A percentile compares a stretch with the other conserved stretches of the same genome.
Evolutionary conservation across 2,329 filamentous ascomycete species (phyloP).

Genomic region (Nigrospora sphaerica): DNA sequence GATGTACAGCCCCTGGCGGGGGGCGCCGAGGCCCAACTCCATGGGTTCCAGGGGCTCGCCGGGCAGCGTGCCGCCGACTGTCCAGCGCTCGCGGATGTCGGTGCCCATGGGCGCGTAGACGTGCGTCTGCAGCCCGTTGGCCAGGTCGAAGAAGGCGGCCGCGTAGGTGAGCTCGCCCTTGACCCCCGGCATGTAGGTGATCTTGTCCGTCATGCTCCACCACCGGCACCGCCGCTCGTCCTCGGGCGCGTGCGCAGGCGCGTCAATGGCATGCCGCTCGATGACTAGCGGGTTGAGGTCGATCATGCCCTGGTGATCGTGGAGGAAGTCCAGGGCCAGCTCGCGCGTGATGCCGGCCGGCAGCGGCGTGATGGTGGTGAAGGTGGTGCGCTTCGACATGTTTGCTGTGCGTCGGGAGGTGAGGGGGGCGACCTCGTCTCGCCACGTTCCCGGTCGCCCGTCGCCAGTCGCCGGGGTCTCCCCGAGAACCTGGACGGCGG

Average conservation of each 20-base stretch:
- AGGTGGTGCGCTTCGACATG: conserved; percentile 65
- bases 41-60: conserved; percentile 60
- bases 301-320: conserved; percentile 77
- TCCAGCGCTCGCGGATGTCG: conserved; percentile 74
- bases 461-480: too few species aligned
- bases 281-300: conserved; percentile 79
- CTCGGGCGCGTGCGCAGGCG: conserved; percentile 55
- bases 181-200: conserved; percentile 65
- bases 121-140: conserved; percentile 71
- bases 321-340: conserved; percentile 67
- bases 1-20: conserved; percentile 65
- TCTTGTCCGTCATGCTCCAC: conserved; percentile 74
- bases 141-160: conserved; percentile 70
- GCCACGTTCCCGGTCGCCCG: too few species aligned
- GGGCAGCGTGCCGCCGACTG: conserved; percentile 61
- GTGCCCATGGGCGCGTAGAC: conserved; percentile 77
- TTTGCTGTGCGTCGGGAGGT: conserved; percentile 15
- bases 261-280: conserved; percentile 56
- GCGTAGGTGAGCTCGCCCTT: conserved; percentile 69
- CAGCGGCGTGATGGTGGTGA: conserved; percentile 74
- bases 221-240: conserved; percentile 69
- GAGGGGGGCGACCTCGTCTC: too few species aligned
- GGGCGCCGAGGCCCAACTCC: conserved; percentile 61
- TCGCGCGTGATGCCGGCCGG: conserved; percentile 61
- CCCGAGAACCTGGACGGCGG: too few species aligned